phyloP scores from a whole-genome alignment of 1,139 yeast genomes.

The Scheffersomyces insectosa region DNA sequence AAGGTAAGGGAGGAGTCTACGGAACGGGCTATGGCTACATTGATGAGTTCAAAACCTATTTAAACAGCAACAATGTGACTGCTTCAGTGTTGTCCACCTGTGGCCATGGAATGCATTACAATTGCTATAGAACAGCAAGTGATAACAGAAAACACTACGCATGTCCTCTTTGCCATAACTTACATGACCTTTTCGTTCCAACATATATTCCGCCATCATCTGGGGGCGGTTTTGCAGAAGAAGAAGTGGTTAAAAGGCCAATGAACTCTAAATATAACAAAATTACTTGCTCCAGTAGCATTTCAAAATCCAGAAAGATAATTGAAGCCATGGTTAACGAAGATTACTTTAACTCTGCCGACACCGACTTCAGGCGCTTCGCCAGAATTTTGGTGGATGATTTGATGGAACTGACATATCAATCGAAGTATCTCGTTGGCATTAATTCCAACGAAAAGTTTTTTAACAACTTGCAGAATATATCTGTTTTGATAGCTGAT shows the following conservation, averaged over 20 bases:
- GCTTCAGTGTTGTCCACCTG: conserved; percentile 55
- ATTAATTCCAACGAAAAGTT: conserved; percentile 14
- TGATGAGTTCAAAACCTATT: conserved; percentile 1
- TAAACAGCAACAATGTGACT: conserved; percentile 11
- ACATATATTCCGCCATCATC: conserved; percentile 28
- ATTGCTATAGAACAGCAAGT: conserved; percentile 47
- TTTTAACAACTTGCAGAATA: conserved; percentile 22
- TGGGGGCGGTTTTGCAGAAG: conserved; percentile 14
- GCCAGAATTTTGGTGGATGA: conserved; percentile 1
- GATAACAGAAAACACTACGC: conserved; percentile 31
- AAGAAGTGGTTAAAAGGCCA: conserved; percentile 3
- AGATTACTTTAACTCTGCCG: conserved; percentile 8
- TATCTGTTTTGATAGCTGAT: conserved; percentile 46
- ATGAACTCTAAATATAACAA: conserved; percentile 8
- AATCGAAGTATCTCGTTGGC: conserved; percentile 15
- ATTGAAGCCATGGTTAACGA: conserved; percentile 11
- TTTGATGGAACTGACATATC: conserved; percentile 4
- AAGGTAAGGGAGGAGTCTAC: conserved; percentile 13
- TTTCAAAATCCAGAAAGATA: conserved; percentile 12
- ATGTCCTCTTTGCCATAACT: conserved; percentile 68
- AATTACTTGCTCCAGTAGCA: conserved; percentile 12
- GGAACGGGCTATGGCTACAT: conserved; percentile 28
- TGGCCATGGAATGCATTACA: conserved; percentile 67
- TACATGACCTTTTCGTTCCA: conserved; percentile 48
- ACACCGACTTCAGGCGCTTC: background rate